These are phyloP conservation scores for Cladophialophora exuberans DNA, from an alignment of 2,329 filamentous ascomycete genomes.

Conservation along the genomic window DNA sequence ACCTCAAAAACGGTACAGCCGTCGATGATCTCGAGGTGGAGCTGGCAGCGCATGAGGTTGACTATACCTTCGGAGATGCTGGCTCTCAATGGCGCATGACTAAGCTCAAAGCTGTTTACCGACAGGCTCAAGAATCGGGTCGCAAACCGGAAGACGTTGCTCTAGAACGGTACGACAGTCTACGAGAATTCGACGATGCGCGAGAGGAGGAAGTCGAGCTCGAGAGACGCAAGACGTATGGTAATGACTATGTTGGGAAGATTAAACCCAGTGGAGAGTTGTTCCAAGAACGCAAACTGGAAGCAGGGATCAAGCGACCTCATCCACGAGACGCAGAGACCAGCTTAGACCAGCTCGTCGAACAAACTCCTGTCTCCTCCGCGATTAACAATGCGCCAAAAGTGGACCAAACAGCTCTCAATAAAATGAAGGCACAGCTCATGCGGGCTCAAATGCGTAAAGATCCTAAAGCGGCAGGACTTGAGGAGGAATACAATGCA, in stretches of 20 bases:
- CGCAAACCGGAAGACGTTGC: conserved; percentile 80
- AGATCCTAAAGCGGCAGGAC: conserved; percentile 71
- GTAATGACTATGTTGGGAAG: conserved; percentile 80
- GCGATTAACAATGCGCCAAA: conserved; percentile 27
- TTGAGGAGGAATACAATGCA: conserved; percentile 82
- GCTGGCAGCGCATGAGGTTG: conserved; percentile 64
- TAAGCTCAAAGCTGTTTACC: conserved; percentile 84
- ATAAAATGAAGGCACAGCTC: conserved; percentile 87
- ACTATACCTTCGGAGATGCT: conserved; percentile 85
- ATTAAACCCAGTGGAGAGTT: conserved; percentile 87
- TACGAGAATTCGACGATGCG: conserved; percentile 88
- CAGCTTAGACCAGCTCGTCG: conserved; percentile 40
- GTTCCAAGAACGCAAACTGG: conserved; percentile 73
- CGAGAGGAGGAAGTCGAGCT: conserved; percentile 91
- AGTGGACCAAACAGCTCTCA: conserved; percentile 69
- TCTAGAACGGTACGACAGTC: conserved; percentile 75
- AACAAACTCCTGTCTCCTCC: conserved; percentile 38
- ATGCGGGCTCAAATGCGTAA: conserved; percentile 92
- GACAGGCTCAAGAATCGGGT: conserved; percentile 72
- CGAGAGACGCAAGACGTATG: conserved; percentile 80
- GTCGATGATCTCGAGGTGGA: conserved; percentile 52
- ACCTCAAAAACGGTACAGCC: conserved; percentile 59
- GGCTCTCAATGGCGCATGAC: conserved; percentile 97
- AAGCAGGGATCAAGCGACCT: conserved; percentile 53
- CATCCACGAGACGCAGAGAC: conserved; percentile 31